Percentiles rank a stretch among this genome's conserved stretches.
Conservation (phyloP, 257 asterid species). For the Fraxinus anomala region DNA sequence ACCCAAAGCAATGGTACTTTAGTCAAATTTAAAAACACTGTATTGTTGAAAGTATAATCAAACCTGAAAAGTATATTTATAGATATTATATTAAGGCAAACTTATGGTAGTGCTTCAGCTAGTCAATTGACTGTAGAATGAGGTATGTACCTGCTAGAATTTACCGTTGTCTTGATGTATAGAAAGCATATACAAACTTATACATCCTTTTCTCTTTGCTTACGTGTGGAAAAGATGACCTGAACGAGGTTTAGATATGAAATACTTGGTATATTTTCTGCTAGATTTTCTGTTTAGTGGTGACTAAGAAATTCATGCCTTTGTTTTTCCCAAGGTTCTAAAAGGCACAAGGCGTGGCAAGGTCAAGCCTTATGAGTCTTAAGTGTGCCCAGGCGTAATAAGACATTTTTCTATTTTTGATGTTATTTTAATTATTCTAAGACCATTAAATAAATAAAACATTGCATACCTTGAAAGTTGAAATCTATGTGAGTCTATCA, state of each 20-base stretch:
- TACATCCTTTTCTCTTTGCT: too few relatives aligned
- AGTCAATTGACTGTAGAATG: background rate
- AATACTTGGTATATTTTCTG: background rate
- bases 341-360: background rate
- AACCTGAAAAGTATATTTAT: conserved; percentile 5
- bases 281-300: background rate
- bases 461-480: background rate
- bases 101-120: background rate
- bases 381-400: background rate
- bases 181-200: background rate
- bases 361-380: conserved; percentile 1
- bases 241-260: background rate
- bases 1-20: background rate
- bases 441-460: background rate
- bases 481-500: background rate
- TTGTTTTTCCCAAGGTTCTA: background rate
- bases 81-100: background rate
- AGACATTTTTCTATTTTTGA: background rate
- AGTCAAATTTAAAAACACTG: conserved; percentile 21
- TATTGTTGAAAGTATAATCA: conserved; percentile 10
- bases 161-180: background rate
- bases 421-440: background rate
- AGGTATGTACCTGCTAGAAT: background rate
- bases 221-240: background rate
- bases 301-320: background rate